These are phyloP conservation scores for Russula vinacea DNA, from an alignment of 768 basidiomycete genomes.

Conservation along the genomic window DNA sequence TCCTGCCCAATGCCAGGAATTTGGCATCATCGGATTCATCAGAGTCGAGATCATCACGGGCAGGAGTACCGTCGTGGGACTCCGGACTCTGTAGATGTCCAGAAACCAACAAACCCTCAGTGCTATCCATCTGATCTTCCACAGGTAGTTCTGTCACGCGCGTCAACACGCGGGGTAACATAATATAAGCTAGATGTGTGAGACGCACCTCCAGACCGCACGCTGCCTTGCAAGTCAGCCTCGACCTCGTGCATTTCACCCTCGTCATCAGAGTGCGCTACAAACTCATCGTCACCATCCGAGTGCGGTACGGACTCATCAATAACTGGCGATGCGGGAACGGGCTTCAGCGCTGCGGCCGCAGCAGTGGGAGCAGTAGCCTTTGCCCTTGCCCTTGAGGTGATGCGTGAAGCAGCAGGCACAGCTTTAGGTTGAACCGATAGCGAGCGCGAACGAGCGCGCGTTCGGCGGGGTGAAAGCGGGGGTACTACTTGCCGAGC, in stretches of 20 bases:
- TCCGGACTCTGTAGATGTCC: background rate
- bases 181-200: background rate
- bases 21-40: conserved; percentile 5
- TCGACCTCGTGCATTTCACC: conserved; percentile 22
- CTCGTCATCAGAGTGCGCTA: conserved; percentile 13
- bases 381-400: background rate
- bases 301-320: conserved; percentile 19
- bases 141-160: background rate
- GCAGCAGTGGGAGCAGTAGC: background rate
- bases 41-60: background rate
- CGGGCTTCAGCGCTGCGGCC: background rate
- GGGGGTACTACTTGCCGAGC: background rate
- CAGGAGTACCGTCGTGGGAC: background rate
- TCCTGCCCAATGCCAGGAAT: background rate
- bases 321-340: background rate
- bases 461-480: conserved; percentile 7
- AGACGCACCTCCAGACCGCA: background rate
- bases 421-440: background rate
- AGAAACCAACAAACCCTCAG: background rate
- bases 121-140: background rate
- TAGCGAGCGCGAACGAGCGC: conserved; percentile 2
- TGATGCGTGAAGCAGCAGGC: background rate
- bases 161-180: background rate
- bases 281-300: conserved; percentile 12
- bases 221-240: conserved; percentile 3